Percentiles rank a stretch among this genome's conserved stretches.
Evolutionary conservation across 345 rosid species (phyloP).

Genomic region (Hibiscus mutabilis): DNA sequence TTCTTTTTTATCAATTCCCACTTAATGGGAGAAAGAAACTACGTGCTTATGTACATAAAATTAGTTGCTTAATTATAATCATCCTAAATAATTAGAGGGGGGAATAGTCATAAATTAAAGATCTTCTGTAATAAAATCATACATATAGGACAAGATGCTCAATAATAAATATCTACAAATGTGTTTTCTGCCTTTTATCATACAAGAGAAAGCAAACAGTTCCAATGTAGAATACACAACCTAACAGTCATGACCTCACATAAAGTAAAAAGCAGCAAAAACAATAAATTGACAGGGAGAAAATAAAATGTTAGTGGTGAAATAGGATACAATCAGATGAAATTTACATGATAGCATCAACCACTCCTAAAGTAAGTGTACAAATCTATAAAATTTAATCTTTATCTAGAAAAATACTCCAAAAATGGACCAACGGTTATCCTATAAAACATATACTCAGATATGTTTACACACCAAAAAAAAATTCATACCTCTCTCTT

Average conservation of each 20-base stretch:
- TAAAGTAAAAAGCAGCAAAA: neutral
- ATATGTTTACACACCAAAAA: neutral
- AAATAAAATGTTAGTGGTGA: neutral
- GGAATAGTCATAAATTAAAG: conserved; percentile 1
- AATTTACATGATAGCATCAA: neutral
- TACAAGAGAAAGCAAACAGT: neutral
- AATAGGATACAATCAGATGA: neutral
- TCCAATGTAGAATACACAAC: neutral
- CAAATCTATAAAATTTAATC: neutral
- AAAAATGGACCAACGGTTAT: neutral
- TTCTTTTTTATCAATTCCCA: neutral
- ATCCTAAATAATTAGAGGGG: neutral
- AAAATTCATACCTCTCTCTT: conserved; percentile 49
- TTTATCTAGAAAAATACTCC: neutral
- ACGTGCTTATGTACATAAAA: neutral
- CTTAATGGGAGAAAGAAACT: neutral
- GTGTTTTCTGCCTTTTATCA: neutral
- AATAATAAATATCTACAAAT: neutral
- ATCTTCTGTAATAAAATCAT: neutral
- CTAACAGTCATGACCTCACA: neutral
- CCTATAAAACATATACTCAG: neutral
- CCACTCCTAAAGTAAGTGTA: neutral
- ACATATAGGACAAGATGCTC: neutral
- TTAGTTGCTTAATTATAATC: neutral
- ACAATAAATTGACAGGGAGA: neutral